phyloP scores from a whole-genome alignment of 306 rosid species.

The peach (Prunus persica) region Prunus_persica_NCBIv2 NC_034009.1:41708501-41709000 shows the following conservation, averaged over 20 bases:
- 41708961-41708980: not conserved
- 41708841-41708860: not conserved
- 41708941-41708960: not conserved
- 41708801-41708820: too few relatives aligned
- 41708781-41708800: too few relatives aligned
- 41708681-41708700: too few relatives aligned
- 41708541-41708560: too few relatives aligned
- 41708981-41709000: not conserved
- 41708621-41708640: constrained; percentile 12
- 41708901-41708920: not conserved
- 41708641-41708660: not conserved
- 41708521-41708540: too few relatives aligned
- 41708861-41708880: not conserved
- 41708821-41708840: too few relatives aligned
- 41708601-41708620: too few relatives aligned
- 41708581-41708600: too few relatives aligned
- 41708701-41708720: not conserved
- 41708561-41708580: too few relatives aligned
- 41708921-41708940: not conserved
- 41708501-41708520: not conserved
- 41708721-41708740: not conserved
- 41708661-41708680: not conserved
- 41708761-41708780: not conserved
- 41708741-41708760: not conserved
- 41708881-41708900: not conserved